A percentile compares a stretch with the other conserved stretches of the same genome.
These are phyloP conservation scores for Leucocoprinus gongylophorus DNA, from an alignment of 1,284 basidiomycete genomes.

Conservation along the genomic window DNA sequence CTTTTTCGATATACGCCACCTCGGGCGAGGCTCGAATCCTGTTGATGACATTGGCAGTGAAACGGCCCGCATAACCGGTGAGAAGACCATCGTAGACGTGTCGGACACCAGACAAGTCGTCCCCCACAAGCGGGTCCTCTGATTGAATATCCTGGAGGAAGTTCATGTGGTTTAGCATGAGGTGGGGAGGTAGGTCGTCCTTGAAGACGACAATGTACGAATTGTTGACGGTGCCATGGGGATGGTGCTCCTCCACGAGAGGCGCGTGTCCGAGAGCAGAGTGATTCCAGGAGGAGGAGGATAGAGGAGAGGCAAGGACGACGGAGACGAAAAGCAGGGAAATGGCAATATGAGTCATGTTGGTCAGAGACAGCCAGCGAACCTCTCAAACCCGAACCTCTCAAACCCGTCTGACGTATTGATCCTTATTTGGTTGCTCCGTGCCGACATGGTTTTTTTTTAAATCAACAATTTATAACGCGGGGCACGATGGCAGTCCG, in stretches of 20 bases:
- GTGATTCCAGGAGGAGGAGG: constrained; percentile 45
- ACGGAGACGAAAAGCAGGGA: constrained; percentile 28
- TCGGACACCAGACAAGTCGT: constrained; percentile 47
- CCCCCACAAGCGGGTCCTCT: constrained; percentile 42
- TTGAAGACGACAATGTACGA: constrained; percentile 90
- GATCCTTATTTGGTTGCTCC: too few species aligned
- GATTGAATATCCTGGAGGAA: constrained; percentile 56
- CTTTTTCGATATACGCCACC: constrained; percentile 89
- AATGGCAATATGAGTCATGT: constrained; percentile 33
- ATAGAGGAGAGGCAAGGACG: constrained; percentile 49
- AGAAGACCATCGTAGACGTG: constrained; percentile 70
- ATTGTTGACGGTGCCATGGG: constrained; percentile 72
- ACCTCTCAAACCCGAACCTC: too few species aligned
- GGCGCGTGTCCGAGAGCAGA: constrained; percentile 50
- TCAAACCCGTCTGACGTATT: too few species aligned
- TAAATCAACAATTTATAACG: too few species aligned
- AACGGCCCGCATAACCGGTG: constrained; percentile 83
- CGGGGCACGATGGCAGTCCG: too few species aligned
- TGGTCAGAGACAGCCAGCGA: too few species aligned
- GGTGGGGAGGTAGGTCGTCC: constrained; percentile 49
- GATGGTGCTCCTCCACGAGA: constrained; percentile 44
- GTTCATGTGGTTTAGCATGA: constrained; percentile 69
- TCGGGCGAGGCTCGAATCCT: constrained; percentile 83
- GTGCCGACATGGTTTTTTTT: too few species aligned
- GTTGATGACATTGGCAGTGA: constrained; percentile 69